These are phyloP conservation scores for Pseudogymnoascus sp. DNA, from an alignment of 2,329 filamentous ascomycete genomes.

Conservation along the genomic window DNA sequence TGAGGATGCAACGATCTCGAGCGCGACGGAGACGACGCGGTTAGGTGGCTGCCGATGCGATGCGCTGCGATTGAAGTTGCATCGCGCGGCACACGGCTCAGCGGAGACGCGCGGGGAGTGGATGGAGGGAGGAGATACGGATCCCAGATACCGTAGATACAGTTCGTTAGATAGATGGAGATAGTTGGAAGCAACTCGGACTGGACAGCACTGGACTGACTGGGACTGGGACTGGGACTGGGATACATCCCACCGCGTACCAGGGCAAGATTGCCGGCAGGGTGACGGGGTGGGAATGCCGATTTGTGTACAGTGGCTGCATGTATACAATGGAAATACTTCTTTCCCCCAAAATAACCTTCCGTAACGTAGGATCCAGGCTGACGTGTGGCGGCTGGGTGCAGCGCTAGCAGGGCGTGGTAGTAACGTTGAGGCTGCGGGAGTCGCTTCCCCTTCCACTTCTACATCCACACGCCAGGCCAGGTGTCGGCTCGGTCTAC, in stretches of 20 bases:
- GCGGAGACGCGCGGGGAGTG: not conserved
- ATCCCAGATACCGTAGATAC: too few species aligned
- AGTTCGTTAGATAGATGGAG: too few species aligned
- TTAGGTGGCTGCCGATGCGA: not conserved
- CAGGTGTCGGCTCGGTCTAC: too few species aligned
- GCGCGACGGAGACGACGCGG: too few species aligned
- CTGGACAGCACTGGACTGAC: not conserved
- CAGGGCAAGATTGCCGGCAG: not conserved
- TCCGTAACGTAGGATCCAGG: not conserved
- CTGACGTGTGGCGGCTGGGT: not conserved
- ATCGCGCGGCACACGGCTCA: not conserved
- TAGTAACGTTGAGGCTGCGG: not conserved
- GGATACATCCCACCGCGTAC: not conserved
- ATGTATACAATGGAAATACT: not conserved
- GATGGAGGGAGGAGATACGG: not conserved
- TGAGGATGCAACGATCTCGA: not conserved
- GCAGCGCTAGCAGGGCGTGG: not conserved
- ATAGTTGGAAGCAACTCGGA: too few species aligned
- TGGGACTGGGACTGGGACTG: too few species aligned
- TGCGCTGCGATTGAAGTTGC: too few species aligned
- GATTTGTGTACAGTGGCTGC: not conserved
- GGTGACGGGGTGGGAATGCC: not conserved
- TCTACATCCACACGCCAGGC: too few species aligned
- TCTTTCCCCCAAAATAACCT: not conserved
- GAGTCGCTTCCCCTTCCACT: too few species aligned